Conservation (phyloP, 2,329 filamentous ascomycete genomes). For the Penicillium sp. region DNA sequence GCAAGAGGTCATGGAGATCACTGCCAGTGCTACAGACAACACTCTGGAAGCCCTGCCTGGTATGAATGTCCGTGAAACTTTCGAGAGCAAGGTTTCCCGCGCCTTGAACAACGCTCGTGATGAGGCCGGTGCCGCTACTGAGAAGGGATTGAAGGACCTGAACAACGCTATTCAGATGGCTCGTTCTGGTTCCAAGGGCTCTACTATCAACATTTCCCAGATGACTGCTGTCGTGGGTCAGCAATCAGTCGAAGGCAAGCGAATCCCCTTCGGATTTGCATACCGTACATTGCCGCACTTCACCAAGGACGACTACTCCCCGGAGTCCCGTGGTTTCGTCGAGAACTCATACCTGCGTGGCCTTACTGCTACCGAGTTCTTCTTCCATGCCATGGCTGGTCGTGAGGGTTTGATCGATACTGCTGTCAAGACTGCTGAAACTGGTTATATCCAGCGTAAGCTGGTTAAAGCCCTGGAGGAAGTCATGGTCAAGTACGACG, state of each 20-base stretch:
- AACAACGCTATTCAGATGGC: constrained; percentile 99
- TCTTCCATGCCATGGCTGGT: constrained; percentile 99
- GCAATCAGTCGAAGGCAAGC: constrained; percentile 97
- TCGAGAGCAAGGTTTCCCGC: constrained; percentile 95
- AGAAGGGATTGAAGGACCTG: constrained; percentile 87
- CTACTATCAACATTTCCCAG: constrained; percentile 98
- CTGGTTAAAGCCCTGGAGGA: constrained; percentile 98
- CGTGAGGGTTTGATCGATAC: constrained; percentile 99
- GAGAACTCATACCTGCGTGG: constrained; percentile 98
- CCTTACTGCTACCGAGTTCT: constrained; percentile 93
- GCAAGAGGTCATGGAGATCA: constrained; percentile 73
- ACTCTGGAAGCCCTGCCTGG: constrained; percentile 88
- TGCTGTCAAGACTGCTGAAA: constrained; percentile 98
- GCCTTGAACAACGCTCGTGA: constrained; percentile 95
- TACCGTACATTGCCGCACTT: constrained; percentile 97
- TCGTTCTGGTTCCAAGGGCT: constrained; percentile 94
- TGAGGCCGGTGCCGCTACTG: constrained; percentile 87
- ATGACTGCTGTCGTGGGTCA: constrained; percentile 98
- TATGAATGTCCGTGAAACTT: constrained; percentile 98
- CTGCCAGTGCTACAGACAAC: constrained; percentile 78
- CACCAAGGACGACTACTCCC: constrained; percentile 98
- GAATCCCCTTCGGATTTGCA: constrained; percentile 99
- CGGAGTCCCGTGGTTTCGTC: constrained; percentile 94
- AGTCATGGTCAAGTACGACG: constrained; percentile 95
- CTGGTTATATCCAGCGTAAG: constrained; percentile 97